Conservation (phyloP, 2,329 filamentous ascomycete genomes). For the Plectosphaerella sp. region DNA sequence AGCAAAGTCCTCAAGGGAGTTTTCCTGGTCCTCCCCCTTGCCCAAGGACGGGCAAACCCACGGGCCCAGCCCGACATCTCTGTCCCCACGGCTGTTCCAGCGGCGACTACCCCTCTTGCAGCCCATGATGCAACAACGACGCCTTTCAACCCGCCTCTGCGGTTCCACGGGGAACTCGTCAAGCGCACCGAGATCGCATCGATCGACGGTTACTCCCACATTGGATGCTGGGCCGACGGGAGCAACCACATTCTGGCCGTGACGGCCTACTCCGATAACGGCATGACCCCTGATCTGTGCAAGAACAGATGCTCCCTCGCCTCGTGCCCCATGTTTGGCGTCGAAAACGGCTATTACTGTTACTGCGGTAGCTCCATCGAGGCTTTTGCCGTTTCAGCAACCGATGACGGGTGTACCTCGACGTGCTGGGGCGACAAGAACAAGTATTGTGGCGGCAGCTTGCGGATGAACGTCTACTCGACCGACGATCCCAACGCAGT, state of each 20-base stretch:
- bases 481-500: too few species aligned
- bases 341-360: conserved; percentile 30
- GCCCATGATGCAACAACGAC: too few species aligned
- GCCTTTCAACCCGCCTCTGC: too few species aligned
- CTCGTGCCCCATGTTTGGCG: conserved; percentile 20
- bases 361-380: conserved; percentile 19
- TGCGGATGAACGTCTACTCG: conserved; percentile 7
- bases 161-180: not conserved
- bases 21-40: too few species aligned
- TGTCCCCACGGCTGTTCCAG: too few species aligned
- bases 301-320: conserved; percentile 4
- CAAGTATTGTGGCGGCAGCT: not conserved
- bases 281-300: conserved; percentile 7
- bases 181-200: not conserved
- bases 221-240: conserved; percentile 7
- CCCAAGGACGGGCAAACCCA: too few species aligned
- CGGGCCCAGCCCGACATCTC: too few species aligned
- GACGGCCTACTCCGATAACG: conserved; percentile 1
- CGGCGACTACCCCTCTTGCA: too few species aligned
- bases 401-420: not conserved
- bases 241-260: conserved; percentile 7
- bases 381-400: conserved; percentile 3
- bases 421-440: conserved; percentile 1
- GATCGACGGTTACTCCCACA: conserved; percentile 2
- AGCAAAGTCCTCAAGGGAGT: too few species aligned